A percentile compares a stretch with the other conserved stretches of the same genome.
Conservation (phyloP, 2,329 filamentous ascomycete genomes). For the Colletotrichum agaves region DNA sequence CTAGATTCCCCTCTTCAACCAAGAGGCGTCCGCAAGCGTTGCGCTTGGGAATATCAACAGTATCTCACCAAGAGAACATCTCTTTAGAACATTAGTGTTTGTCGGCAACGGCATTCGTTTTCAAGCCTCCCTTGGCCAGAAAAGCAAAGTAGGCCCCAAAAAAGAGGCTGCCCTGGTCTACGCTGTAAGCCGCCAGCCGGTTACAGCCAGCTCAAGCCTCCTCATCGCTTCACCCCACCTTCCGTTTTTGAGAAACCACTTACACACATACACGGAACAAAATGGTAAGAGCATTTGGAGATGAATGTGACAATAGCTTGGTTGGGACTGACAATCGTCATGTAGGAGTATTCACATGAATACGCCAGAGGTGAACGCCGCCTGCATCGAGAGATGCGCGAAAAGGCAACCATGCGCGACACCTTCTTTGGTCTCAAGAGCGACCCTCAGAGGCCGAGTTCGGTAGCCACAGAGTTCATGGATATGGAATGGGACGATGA, state of each 20-base stretch:
- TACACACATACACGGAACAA: conserved; percentile 38
- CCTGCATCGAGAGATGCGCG: conserved; percentile 62
- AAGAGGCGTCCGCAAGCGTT: conserved; percentile 3
- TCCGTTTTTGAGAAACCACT: conserved; percentile 29
- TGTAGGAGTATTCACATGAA: conserved; percentile 50
- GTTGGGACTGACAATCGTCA: conserved; percentile 9
- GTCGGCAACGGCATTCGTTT: conserved; percentile 52
- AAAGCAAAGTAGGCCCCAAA: conserved; percentile 29
- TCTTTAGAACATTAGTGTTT: conserved; percentile 25
- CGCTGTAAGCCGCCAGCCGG: conserved; percentile 36
- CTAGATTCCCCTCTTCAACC: conserved; percentile 40
- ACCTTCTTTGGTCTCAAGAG: conserved; percentile 70
- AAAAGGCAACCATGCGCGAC: conserved; percentile 62
- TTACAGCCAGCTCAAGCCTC: conserved; percentile 31
- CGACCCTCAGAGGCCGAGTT: conserved; percentile 69
- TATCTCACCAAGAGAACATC: conserved; percentile 5
- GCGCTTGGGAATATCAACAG: conserved; percentile 16
- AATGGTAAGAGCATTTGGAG: conserved; percentile 48
- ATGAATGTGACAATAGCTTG: background rate
- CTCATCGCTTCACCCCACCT: conserved; percentile 10
- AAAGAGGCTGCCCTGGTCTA: conserved; percentile 19
- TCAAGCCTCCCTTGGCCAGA: conserved; percentile 37
- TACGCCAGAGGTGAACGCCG: conserved; percentile 48
- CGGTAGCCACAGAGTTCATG: conserved; percentile 80
- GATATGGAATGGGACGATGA: conserved; percentile 80